phyloP scores from a whole-genome alignment of 2,329 filamentous ascomycete species.

The Scedosporium aurantiacum region DNA sequence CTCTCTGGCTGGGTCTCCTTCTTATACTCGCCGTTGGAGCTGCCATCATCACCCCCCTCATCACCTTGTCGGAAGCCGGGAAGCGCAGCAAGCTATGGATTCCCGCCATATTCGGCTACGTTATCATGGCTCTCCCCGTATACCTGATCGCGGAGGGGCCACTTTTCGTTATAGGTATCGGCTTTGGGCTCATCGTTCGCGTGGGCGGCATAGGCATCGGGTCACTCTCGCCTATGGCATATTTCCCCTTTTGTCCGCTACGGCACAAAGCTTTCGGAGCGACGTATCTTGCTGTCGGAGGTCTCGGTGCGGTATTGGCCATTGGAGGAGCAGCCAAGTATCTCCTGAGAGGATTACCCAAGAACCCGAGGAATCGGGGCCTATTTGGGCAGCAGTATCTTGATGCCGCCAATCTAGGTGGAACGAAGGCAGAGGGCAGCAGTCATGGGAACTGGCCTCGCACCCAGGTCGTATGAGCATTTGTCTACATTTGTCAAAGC shows the following conservation, averaged over 20 bases:
- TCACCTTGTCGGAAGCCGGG: neutral
- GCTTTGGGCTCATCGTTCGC: neutral
- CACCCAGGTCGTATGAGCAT: no score
- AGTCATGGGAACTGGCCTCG: no score
- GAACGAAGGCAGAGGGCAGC: no score
- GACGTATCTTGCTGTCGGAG: neutral
- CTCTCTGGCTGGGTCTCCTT: neutral
- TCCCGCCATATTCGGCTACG: neutral
- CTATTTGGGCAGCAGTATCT: no score
- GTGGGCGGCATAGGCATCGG: neutral
- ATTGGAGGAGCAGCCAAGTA: no score
- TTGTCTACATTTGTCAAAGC: no score
- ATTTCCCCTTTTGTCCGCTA: neutral
- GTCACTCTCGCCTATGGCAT: neutral
- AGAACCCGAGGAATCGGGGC: no score
- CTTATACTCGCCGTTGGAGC: neutral
- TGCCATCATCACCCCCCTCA: neutral
- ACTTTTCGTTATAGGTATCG: neutral
- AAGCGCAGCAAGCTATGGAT: neutral
- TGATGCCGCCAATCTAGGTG: no score
- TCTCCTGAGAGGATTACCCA: no score
- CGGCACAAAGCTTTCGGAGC: neutral
- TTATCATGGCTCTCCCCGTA: neutral
- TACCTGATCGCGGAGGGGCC: neutral
- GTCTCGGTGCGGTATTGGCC: no score